Evolutionary conservation across 2,329 filamentous ascomycete genomes (phyloP).

Genomic region (Hypoxylon sp.): DNA sequence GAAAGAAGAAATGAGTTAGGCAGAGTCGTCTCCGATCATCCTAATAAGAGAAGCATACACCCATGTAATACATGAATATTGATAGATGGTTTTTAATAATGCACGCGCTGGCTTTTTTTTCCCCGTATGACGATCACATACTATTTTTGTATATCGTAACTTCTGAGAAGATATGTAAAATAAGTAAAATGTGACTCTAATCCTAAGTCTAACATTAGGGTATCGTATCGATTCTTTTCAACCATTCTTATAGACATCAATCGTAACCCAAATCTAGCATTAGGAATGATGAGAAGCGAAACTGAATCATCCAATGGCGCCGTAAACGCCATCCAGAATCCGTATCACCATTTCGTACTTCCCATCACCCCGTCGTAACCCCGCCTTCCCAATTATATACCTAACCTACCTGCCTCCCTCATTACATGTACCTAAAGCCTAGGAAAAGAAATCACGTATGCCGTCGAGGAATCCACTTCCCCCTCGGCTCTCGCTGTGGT

Average conservation of each 20-base stretch:
- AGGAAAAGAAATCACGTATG: constrained; percentile 61
- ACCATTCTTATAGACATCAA: constrained; percentile 31
- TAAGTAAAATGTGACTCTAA: constrained; percentile 16
- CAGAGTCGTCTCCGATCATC: constrained; percentile 24
- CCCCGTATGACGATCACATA: constrained; percentile 1
- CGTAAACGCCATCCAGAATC: constrained; percentile 24
- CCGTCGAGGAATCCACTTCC: constrained; percentile 54
- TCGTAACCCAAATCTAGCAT: constrained; percentile 30
- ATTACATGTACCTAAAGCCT: constrained; percentile 31
- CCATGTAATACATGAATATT: constrained; percentile 41
- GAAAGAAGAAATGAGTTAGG: constrained; percentile 52
- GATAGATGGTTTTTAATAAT: constrained; percentile 39
- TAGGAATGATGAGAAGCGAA: constrained; percentile 32
- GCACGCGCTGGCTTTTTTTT: constrained; percentile 19
- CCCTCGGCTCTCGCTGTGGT: constrained; percentile 52
- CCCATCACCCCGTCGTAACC: constrained; percentile 10
- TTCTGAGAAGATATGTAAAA: background rate
- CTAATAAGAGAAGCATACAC: constrained; percentile 33
- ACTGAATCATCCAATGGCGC: constrained; percentile 1
- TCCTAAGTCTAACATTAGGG: constrained; percentile 33
- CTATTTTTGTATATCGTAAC: background rate
- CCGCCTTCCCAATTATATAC: constrained; percentile 15
- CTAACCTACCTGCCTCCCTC: background rate
- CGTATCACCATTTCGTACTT: constrained; percentile 10
- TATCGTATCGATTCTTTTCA: constrained; percentile 35